Percentiles rank a stretch among this genome's conserved stretches.
phyloP scores from a whole-genome alignment of 495 filamentous ascomycete species.

The Glonium stellatum region DNA sequence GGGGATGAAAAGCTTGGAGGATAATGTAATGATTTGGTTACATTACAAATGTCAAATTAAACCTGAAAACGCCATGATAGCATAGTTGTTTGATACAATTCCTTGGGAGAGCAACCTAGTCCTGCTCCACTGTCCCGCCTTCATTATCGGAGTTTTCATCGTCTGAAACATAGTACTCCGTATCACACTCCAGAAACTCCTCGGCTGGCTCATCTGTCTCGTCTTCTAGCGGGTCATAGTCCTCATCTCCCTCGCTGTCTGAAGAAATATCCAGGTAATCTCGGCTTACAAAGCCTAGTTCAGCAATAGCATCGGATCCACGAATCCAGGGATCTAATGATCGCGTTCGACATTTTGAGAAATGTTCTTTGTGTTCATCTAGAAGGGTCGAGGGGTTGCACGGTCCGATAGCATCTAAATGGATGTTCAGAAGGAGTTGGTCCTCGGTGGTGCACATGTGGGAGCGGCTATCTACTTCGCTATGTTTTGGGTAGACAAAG shows the following conservation, averaged over 20 bases:
- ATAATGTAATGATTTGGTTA: too few relatives aligned
- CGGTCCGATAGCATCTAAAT: neutral
- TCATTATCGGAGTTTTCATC: neutral
- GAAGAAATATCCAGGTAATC: neutral
- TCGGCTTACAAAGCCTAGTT: neutral
- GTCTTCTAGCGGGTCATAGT: neutral
- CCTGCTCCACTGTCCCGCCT: too few relatives aligned
- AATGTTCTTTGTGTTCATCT: neutral
- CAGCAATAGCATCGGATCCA: neutral
- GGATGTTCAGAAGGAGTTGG: neutral
- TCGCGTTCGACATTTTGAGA: neutral
- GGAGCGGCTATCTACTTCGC: neutral
- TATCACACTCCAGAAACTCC: neutral
- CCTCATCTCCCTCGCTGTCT: conserved; percentile 1
- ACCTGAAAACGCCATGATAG: too few relatives aligned
- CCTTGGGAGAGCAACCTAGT: too few relatives aligned
- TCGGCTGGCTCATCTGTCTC: neutral
- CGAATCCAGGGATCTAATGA: neutral
- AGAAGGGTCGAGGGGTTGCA: neutral
- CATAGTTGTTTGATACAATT: too few relatives aligned
- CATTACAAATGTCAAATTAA: too few relatives aligned
- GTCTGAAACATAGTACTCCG: neutral
- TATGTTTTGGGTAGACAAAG: neutral
- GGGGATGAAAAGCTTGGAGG: too few relatives aligned
- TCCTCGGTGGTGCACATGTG: neutral